Base-by-base conservation (phyloP, 2,329 filamentous ascomycete species). In the Botryotinia globosa region DNA sequence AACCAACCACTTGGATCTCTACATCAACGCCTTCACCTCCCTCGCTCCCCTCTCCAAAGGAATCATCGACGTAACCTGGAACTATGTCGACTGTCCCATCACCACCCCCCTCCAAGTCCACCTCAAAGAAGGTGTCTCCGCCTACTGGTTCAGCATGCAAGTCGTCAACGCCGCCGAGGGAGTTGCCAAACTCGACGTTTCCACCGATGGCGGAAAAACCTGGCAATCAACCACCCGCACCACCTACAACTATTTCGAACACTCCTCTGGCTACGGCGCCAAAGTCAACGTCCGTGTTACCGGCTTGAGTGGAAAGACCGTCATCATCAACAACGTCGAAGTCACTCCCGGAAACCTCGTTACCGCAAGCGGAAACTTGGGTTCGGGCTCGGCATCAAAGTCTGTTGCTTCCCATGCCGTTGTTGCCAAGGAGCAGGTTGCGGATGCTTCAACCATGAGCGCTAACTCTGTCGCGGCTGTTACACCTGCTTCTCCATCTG, bases 211-310 rank as follows among this genome's bases (percentile, higher is more conserved):
- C 18, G 89, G 89, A 29, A 83, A 77, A 70, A 87, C 86, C 22
- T 91, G 89, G 89, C 80, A 85, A 80, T 67, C 79, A n/a, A 90
- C 89, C 0, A 83, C 82, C 3, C 83, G 89, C 65, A 80, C 84
- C 72, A 80, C 82, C 42, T 89, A 89, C 80, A 88, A 91, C 83
- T 91, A 85, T 82, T 91, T 91, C 63, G 85, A 91, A 83, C 85
- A 89, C 76, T 73, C 82, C 0, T 82, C 83, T 73, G 89, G 89
- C 0, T 90, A 88, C 76, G 87, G 88, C 0, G 85, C 84, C 0
- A 85, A 83, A 0, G 87, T 91, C 1, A 84, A 87, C 75, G 83
- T 91, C 51, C 85, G 84, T 74, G 83, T 90, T 54, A 90, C 88
- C 1, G 85, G 86, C 74, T 78, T 81, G 4, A 83, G 83, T 61